Evolutionary conservation across 2,329 filamentous ascomycete genomes (phyloP).

Genomic region (Aspergillaceae sp.): DNA sequence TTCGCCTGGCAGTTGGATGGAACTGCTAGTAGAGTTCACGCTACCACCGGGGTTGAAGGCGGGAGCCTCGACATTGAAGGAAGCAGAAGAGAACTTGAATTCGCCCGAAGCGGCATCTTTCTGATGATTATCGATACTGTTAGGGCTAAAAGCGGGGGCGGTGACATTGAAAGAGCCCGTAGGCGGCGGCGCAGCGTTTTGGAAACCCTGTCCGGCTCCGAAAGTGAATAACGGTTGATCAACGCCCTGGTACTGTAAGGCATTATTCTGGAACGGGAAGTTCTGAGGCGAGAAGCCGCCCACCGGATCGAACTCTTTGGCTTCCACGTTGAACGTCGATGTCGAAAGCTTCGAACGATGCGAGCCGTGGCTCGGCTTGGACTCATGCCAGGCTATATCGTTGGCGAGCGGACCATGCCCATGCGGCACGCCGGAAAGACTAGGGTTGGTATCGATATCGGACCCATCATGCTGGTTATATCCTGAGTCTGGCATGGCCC

Average conservation of each 20-base stretch:
- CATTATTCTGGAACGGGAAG: constrained; percentile 35
- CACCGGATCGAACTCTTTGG: constrained; percentile 69
- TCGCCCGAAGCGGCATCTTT: constrained; percentile 14
- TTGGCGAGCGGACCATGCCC: constrained; percentile 19
- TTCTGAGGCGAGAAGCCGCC: constrained; percentile 42
- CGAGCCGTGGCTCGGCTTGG: constrained; percentile 24
- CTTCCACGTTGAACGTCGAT: constrained; percentile 79
- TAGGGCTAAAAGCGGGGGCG: constrained; percentile 63
- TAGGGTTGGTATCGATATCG: constrained; percentile 66
- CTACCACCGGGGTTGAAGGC: constrained; percentile 56
- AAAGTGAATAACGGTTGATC: constrained; percentile 22
- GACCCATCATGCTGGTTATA: constrained; percentile 44
- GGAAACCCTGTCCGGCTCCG: constrained; percentile 19
- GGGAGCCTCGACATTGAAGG: constrained; percentile 68
- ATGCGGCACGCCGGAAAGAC: constrained; percentile 57
- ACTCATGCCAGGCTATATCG: constrained; percentile 26
- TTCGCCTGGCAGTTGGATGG: constrained; percentile 12
- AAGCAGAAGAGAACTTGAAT: constrained; percentile 61
- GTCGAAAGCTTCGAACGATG: constrained; percentile 62
- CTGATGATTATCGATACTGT: constrained; percentile 1
- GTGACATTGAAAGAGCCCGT: constrained; percentile 56
- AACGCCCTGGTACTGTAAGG: constrained; percentile 34
- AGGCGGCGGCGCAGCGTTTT: constrained; percentile 23
- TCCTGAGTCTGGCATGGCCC: constrained; percentile 28
- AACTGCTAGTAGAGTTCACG: constrained; percentile 7